phyloP scores from a whole-genome alignment of 352 stramenopile species.

The Phytophthora crassamura region DNA sequence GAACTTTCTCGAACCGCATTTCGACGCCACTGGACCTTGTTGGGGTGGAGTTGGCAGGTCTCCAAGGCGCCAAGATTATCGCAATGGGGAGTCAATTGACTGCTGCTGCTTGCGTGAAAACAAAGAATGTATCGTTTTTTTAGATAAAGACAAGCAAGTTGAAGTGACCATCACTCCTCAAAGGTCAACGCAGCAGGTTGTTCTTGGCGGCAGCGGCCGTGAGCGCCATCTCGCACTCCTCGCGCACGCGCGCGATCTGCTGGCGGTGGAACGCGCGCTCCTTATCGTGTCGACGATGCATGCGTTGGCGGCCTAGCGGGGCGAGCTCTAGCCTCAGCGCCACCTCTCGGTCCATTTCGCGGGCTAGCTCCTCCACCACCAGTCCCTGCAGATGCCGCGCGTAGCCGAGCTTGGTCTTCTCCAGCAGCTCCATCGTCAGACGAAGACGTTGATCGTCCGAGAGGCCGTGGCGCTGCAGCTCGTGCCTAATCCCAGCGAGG shows the following conservation, averaged over 20 bases:
- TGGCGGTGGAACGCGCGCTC: slow-evolving; percentile 60
- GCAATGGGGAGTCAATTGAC: no score
- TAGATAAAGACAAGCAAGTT: neutral
- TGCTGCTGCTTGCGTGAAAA: no score
- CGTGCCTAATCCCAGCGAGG: slow-evolving; percentile 52
- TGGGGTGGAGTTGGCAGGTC: no score
- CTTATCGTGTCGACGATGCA: slow-evolving; percentile 58
- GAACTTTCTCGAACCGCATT: no score
- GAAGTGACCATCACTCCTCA: neutral
- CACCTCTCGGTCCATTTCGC: slow-evolving; percentile 68
- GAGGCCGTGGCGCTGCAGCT: slow-evolving; percentile 56
- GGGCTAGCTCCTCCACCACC: slow-evolving; percentile 66
- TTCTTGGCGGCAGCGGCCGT: slow-evolving; percentile 66
- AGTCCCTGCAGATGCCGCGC: slow-evolving; percentile 57
- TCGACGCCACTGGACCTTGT: no score
- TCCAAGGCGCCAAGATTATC: no score
- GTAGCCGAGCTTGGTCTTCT: slow-evolving; percentile 73
- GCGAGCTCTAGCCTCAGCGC: slow-evolving; percentile 57
- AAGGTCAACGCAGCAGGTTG: slow-evolving; percentile 70
- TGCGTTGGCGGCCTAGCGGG: slow-evolving; percentile 45
- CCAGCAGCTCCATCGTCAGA: slow-evolving; percentile 62
- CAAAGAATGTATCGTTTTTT: no score
- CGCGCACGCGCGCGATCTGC: slow-evolving; percentile 68
- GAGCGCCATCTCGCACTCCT: slow-evolving; percentile 74
- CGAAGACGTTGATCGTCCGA: slow-evolving; percentile 35